A percentile compares a stretch with the other conserved stretches of the same genome.
phyloP scores from a whole-genome alignment of 257 asterid species.

The Parsonsia alboflavescens region DNA sequence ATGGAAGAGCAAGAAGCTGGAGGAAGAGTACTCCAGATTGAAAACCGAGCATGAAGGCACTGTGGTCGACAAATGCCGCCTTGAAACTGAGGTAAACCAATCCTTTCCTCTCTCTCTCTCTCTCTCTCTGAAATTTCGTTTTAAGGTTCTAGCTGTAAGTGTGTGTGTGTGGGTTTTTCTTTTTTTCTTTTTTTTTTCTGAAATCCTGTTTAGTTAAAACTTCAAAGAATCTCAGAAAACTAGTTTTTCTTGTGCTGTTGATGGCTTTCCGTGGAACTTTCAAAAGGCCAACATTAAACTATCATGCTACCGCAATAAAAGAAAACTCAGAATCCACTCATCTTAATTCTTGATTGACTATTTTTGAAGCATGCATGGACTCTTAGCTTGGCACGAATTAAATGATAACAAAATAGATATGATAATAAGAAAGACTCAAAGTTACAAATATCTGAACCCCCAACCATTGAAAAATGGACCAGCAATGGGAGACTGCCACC shows the following conservation, averaged over 20 bases:
- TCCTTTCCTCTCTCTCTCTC: background rate
- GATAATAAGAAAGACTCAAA: background rate
- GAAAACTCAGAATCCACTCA: background rate
- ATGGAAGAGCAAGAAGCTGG: conserved; percentile 83
- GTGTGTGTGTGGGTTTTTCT: too few relatives aligned
- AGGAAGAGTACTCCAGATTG: conserved; percentile 68
- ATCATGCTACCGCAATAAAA: conserved; percentile 4
- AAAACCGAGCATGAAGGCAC: conserved; percentile 44
- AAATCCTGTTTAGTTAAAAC: too few relatives aligned
- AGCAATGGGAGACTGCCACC: conserved; percentile 23
- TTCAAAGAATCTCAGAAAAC: too few relatives aligned
- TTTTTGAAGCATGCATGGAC: conserved; percentile 28
- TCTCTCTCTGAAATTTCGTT: background rate
- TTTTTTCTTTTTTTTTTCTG: too few relatives aligned
- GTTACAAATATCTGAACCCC: background rate
- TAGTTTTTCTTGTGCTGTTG: background rate
- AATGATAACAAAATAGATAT: conserved; percentile 11
- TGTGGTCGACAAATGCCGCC: conserved; percentile 59
- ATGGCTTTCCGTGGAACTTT: background rate
- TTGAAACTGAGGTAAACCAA: conserved; percentile 53
- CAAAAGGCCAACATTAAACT: background rate
- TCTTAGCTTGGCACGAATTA: conserved; percentile 18
- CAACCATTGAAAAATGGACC: conserved; percentile 15
- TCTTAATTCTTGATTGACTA: background rate
- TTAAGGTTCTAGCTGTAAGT: too few relatives aligned